phyloP scores from a whole-genome alignment of 345 rosid genomes.

The Citrus inodora region DNA sequence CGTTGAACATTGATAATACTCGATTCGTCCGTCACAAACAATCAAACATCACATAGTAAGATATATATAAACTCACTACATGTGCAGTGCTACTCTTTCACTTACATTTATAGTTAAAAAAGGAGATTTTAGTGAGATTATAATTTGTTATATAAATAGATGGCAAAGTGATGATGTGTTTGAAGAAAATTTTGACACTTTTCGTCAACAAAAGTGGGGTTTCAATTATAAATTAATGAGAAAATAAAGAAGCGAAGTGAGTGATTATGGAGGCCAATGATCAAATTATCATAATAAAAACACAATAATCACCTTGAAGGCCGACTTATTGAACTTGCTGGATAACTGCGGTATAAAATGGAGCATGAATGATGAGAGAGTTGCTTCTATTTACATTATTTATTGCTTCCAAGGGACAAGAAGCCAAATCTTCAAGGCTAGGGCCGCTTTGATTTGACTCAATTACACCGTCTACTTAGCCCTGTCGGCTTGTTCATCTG shows the following conservation, averaged over 20 bases:
- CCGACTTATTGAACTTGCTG: slow-evolving; percentile 15
- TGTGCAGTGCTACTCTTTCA: too few species aligned
- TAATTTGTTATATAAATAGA: not conserved
- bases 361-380: not conserved
- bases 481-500: slow-evolving; percentile 22
- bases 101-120: too few species aligned
- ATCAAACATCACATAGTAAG: too few species aligned
- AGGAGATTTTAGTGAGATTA: not conserved
- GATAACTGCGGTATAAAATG: slow-evolving; percentile 4
- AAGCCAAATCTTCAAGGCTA: slow-evolving; percentile 28
- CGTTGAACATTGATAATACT: too few species aligned
- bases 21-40: too few species aligned
- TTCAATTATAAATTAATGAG: too few species aligned
- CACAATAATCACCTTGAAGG: slow-evolving; percentile 25
- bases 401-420: slow-evolving; percentile 27
- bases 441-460: slow-evolving; percentile 26
- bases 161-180: not conserved
- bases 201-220: not conserved
- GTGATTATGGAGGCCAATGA: slow-evolving; percentile 13
- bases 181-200: not conserved
- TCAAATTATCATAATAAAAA: slow-evolving; percentile 13
- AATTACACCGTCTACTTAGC: slow-evolving; percentile 13
- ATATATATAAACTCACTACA: too few species aligned
- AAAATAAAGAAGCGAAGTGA: not conserved
- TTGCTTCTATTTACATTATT: not conserved